These are phyloP conservation scores for Moesziomyces aphidis DNA, from an alignment of 1,284 basidiomycete species.

Conservation along the genomic window DNA sequence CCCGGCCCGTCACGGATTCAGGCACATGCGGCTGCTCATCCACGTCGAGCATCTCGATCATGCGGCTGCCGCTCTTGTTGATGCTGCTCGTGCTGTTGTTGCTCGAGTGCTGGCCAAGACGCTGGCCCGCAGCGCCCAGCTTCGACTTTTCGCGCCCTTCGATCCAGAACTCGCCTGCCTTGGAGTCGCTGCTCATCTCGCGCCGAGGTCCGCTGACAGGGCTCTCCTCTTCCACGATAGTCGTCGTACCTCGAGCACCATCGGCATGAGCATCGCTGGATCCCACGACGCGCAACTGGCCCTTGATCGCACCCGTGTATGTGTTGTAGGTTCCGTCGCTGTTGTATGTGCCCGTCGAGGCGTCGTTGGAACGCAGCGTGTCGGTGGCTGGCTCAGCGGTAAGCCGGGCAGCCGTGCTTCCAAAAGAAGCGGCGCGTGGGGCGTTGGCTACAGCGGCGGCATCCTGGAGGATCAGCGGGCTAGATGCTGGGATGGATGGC, in stretches of 20 bases:
- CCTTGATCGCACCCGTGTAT: constrained; percentile 25
- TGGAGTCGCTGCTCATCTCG: constrained; percentile 23
- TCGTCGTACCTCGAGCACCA: neutral
- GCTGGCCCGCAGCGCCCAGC: constrained; percentile 13
- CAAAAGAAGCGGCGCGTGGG: neutral
- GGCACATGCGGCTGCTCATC: constrained; percentile 24
- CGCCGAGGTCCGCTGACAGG: constrained; percentile 3
- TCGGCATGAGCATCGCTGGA: constrained; percentile 2
- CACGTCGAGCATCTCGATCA: constrained; percentile 38
- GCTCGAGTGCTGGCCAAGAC: constrained; percentile 24
- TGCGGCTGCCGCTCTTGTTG: constrained; percentile 28
- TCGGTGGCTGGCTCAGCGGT: constrained; percentile 14
- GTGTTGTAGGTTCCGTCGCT: constrained; percentile 38
- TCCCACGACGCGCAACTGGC: constrained; percentile 28
- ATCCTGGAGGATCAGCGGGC: constrained; percentile 24
- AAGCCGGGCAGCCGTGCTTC: neutral
- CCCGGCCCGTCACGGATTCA: constrained; percentile 20
- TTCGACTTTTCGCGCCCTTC: constrained; percentile 8
- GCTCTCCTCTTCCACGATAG: constrained; percentile 14
- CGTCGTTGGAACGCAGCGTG: constrained; percentile 14
- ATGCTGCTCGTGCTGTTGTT: constrained; percentile 30
- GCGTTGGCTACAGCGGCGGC: neutral
- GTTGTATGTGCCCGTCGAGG: constrained; percentile 21
- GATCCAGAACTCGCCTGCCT: constrained; percentile 18
- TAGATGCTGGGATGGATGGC: constrained; percentile 29